Evolutionary conservation across 148 eudicot genomes (phyloP).

Genomic region (Linanthus parryae): DNA sequence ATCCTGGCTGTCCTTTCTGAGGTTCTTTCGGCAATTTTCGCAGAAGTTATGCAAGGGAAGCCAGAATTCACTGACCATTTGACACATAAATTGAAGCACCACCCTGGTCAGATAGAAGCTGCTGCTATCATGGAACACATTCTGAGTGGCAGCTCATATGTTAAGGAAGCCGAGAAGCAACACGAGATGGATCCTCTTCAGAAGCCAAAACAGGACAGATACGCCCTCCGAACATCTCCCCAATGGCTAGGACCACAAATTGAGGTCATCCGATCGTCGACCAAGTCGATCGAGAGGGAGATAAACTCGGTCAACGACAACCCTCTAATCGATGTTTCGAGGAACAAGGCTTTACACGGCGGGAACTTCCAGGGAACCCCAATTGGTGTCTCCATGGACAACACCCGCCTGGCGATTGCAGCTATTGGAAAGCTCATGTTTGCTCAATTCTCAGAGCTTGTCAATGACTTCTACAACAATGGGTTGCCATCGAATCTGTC

Average conservation of each 20-base stretch:
- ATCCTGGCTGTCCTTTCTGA: slow-evolving; percentile 56
- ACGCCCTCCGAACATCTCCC: slow-evolving; percentile 84
- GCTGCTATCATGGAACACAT: slow-evolving; percentile 94
- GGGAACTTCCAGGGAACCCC: slow-evolving; percentile 95
- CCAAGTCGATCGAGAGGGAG: slow-evolving; percentile 80
- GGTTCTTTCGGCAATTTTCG: slow-evolving; percentile 71
- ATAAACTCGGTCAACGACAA: slow-evolving; percentile 90
- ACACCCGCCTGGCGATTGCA: slow-evolving; percentile 63
- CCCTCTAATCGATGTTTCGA: slow-evolving; percentile 75
- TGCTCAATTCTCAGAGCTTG: slow-evolving; percentile 84
- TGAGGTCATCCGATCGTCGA: slow-evolving; percentile 74
- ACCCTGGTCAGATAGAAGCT: slow-evolving; percentile 88
- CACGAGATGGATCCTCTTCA: slow-evolving; percentile 79
- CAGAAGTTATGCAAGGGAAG: slow-evolving; percentile 89
- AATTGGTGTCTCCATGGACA: slow-evolving; percentile 91
- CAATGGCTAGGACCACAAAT: slow-evolving; percentile 94
- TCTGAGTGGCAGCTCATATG: slow-evolving; percentile 59
- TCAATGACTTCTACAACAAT: slow-evolving; percentile 79
- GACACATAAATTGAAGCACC: slow-evolving; percentile 83
- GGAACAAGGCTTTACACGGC: slow-evolving; percentile 82
- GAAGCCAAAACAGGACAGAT: slow-evolving; percentile 82
- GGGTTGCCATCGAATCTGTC: slow-evolving; percentile 84
- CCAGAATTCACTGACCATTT: slow-evolving; percentile 87
- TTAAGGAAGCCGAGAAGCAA: slow-evolving; percentile 54
- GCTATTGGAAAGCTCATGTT: slow-evolving; percentile 79